phyloP scores from a whole-genome alignment of 148 eudicot genomes.

The Mesembryanthemum crystallinum region DNA sequence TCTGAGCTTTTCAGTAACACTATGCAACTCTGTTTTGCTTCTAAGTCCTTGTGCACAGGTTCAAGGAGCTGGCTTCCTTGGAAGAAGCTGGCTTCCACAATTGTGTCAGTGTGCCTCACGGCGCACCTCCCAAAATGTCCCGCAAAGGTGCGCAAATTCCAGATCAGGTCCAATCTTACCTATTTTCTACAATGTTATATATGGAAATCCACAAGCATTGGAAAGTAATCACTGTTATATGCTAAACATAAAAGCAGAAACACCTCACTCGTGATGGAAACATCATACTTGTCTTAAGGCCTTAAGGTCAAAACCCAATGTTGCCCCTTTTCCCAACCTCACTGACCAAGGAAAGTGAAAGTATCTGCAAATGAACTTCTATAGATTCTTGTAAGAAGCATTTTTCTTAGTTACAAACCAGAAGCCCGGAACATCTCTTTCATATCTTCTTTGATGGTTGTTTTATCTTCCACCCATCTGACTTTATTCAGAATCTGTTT shows the following conservation, averaged over 20 bases:
- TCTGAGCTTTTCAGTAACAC: not conserved
- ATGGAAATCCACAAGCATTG: not conserved
- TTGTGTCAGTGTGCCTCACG: slow-evolving; percentile 97
- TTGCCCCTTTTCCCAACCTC: not conserved
- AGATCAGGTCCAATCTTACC: slow-evolving; percentile 48
- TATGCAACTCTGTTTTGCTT: not conserved
- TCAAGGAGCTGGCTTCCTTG: slow-evolving; percentile 96
- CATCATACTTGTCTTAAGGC: not conserved
- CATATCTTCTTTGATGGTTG: not conserved
- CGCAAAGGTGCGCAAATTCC: slow-evolving; percentile 59
- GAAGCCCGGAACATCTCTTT: not conserved
- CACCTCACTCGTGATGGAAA: not conserved
- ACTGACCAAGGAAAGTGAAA: not conserved
- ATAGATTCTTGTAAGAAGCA: not conserved
- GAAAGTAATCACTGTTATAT: not conserved
- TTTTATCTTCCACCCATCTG: not conserved
- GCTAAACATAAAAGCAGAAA: not conserved
- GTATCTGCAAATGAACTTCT: not conserved
- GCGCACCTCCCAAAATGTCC: slow-evolving; percentile 80
- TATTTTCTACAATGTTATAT: slow-evolving; percentile 3
- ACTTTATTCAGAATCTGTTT: slow-evolving; percentile 5
- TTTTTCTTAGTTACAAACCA: not conserved
- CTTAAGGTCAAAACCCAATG: no score
- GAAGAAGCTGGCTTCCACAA: slow-evolving; percentile 94
- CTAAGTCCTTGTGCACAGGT: slow-evolving; percentile 47